Evolutionary conservation across 2,329 filamentous ascomycete species (phyloP), one percentile per base, ranked within the genome.

Genomic region (Aspergillus calidoustus): DNA sequence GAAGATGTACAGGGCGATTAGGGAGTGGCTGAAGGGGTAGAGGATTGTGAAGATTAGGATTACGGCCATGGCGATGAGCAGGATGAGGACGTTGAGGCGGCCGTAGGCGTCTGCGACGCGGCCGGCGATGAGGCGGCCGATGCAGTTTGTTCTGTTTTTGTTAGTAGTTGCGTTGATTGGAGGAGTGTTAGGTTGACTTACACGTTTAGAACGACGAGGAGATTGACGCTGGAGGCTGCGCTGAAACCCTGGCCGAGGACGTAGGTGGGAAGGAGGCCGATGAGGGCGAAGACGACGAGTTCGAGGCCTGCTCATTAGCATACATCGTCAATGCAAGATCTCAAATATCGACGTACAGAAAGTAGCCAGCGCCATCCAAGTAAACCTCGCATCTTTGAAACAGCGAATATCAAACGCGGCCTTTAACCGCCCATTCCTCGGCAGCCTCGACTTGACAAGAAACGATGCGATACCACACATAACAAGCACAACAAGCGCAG

Each of bases 61-160:
- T 0, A 78, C 66, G 0, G 73, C 77, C 6, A 72, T 53, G 0
- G 72, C 60, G 22, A 80, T 75, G 60, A 79, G 72, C 11, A 71
- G 59, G 8, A 77, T 69, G 0, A 83, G 74, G 0, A 80, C 77
- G 62, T 84, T 84, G 53, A 84, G 79, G 5, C 80, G 78, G 0
- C 82, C 82, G 41, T 81, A 72, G 15, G 69, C 70, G 57, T 84
- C 82, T 3, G 78, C 79, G 4, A 80, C 64, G 1, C 78, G 69
- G 0, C 82, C 82, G 0, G 80, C 77, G 1, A 82, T 59, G 6
- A 83, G 68, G 11, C 82, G 77, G 3, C 82, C 82, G 7, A 81
- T 56, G 19, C 75, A 79, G 1, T 79, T 81, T 9, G 70, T 74
- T 3, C 77, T 75, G 44, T 9, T 17, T 1, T 1, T 48, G 49